Conservation (phyloP, 2,329 filamentous ascomycete species). For the Epichloe uncinata region DNA sequence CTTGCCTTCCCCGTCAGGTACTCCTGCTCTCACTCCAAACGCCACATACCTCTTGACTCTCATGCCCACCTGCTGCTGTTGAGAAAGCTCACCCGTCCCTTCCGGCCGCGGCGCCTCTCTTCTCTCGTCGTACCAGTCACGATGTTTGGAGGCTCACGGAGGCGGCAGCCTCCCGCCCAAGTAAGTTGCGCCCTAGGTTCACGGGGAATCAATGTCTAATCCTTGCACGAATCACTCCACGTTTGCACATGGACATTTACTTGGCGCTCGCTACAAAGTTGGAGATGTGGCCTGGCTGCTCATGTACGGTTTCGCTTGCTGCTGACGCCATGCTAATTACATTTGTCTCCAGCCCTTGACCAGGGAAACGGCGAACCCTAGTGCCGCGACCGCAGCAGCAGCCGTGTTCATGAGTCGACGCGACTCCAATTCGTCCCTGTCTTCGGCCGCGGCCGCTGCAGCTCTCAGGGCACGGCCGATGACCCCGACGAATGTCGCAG, state of each 20-base stretch:
- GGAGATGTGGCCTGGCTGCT: not conserved
- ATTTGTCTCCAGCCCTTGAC: constrained; percentile 41
- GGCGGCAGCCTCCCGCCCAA: constrained; percentile 33
- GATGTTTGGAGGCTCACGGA: constrained; percentile 40
- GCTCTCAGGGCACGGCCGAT: constrained; percentile 68
- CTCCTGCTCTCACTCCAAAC: not conserved
- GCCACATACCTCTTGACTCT: constrained; percentile 3
- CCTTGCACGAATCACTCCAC: not conserved
- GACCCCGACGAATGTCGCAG: constrained; percentile 65
- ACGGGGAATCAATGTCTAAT: too few species aligned
- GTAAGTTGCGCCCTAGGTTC: constrained; percentile 23
- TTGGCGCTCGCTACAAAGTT: not conserved
- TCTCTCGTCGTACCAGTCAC: constrained; percentile 4
- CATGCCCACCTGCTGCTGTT: constrained; percentile 8
- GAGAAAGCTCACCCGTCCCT: constrained; percentile 5
- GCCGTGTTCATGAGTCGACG: constrained; percentile 61
- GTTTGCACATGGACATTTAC: not conserved
- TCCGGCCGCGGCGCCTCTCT: constrained; percentile 1
- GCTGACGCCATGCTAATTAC: not conserved
- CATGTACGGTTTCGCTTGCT: not conserved
- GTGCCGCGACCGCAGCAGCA: constrained; percentile 66
- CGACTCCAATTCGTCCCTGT: constrained; percentile 53
- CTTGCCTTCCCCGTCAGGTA: not conserved
- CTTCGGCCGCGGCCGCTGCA: constrained; percentile 74
- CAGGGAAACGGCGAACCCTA: constrained; percentile 51